phyloP scores from a whole-genome alignment of 2,329 filamentous ascomycete genomes.

The Coniochaeta sp. region DNA sequence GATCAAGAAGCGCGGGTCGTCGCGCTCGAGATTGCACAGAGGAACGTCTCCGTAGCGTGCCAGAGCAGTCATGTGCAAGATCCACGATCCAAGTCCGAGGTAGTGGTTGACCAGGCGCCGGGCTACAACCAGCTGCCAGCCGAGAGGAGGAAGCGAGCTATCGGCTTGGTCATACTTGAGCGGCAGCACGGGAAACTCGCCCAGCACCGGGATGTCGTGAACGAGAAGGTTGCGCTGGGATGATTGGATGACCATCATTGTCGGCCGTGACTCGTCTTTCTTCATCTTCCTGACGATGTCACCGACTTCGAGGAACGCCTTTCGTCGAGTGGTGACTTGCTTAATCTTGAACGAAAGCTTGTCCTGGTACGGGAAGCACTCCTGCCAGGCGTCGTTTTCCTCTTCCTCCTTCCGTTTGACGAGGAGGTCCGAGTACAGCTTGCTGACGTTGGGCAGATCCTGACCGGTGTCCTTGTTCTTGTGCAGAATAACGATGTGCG shows the following conservation, averaged over 20 bases:
- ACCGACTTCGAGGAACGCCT: constrained; percentile 79
- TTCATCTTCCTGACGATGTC: constrained; percentile 87
- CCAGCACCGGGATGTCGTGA: constrained; percentile 77
- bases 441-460: constrained; percentile 83
- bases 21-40: constrained; percentile 88
- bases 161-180: constrained; percentile 79
- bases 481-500: constrained; percentile 83
- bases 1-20: constrained; percentile 91
- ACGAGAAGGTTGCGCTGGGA: constrained; percentile 73
- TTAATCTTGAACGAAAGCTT: constrained; percentile 77
- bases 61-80: constrained; percentile 79
- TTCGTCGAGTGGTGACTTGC: constrained; percentile 83
- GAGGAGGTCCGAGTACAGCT: constrained; percentile 76
- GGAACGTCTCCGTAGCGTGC: constrained; percentile 91
- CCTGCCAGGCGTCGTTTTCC: constrained; percentile 66
- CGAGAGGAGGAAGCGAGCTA: constrained; percentile 80
- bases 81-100: constrained; percentile 86
- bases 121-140: constrained; percentile 87
- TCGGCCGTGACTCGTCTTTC: constrained; percentile 72
- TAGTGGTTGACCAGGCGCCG: constrained; percentile 85
- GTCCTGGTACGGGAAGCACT: constrained; percentile 80
- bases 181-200: constrained; percentile 74
- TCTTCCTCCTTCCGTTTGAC: constrained; percentile 58
- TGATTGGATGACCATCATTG: constrained; percentile 85
- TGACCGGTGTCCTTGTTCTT: constrained; percentile 69